phyloP scores from a whole-genome alignment of 2,329 filamentous ascomycete genomes.

The Cercospora nicotianae region DNA sequence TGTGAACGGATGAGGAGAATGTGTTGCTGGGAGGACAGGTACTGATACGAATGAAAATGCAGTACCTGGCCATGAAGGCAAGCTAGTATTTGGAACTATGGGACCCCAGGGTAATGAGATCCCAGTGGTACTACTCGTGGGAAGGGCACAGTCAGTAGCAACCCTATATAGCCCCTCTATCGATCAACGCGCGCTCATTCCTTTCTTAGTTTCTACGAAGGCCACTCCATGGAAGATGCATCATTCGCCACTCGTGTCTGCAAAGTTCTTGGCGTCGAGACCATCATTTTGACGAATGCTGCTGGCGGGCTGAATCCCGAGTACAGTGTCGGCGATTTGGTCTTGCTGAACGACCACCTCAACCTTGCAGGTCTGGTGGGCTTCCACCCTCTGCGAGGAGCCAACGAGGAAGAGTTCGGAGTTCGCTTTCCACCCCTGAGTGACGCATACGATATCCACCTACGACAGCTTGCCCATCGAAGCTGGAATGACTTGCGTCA shows the following conservation, averaged over 20 bases:
- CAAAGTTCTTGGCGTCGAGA: slow-evolving; percentile 61
- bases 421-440: slow-evolving; percentile 63
- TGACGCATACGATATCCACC: slow-evolving; percentile 64
- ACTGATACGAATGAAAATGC: not conserved
- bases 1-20: not conserved
- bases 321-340: slow-evolving; percentile 65
- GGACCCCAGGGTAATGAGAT: slow-evolving; percentile 47
- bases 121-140: slow-evolving; percentile 63
- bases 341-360: slow-evolving; percentile 66
- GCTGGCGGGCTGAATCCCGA: slow-evolving; percentile 65
- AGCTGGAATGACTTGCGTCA: slow-evolving; percentile 56
- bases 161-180: slow-evolving; percentile 20
- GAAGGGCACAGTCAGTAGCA: slow-evolving; percentile 60
- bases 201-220: slow-evolving; percentile 63
- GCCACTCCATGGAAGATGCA: slow-evolving; percentile 61
- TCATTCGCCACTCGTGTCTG: slow-evolving; percentile 66
- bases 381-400: slow-evolving; percentile 61
- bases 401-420: slow-evolving; percentile 63
- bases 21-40: not conserved
- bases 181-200: slow-evolving; percentile 18
- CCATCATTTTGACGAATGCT: slow-evolving; percentile 66
- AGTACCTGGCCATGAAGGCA: slow-evolving; percentile 63
- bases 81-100: slow-evolving; percentile 63
- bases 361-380: slow-evolving; percentile 64
- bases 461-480: slow-evolving; percentile 58